Percentiles rank a stretch among this genome's conserved stretches.
phyloP scores from a whole-genome alignment of 1,284 basidiomycete genomes.

The Lentinus polychrous region DNA sequence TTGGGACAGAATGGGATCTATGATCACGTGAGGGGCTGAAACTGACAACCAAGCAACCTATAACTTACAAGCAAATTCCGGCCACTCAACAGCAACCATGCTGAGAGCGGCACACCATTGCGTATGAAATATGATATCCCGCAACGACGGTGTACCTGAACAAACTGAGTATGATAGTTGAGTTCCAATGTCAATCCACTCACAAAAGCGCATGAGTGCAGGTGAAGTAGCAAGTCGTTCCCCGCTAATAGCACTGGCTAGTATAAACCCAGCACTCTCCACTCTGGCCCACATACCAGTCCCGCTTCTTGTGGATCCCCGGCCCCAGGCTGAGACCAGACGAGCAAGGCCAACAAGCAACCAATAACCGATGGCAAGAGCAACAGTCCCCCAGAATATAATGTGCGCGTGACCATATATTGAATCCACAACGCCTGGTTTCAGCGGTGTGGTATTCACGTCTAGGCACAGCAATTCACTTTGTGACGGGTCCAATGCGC shows the following conservation, averaged over 20 bases:
- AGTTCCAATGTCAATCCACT: too few species aligned
- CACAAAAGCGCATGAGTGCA: constrained; percentile 84
- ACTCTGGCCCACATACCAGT: constrained; percentile 58
- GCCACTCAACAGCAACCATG: constrained; percentile 95
- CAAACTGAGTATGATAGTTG: too few species aligned
- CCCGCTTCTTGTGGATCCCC: constrained; percentile 54
- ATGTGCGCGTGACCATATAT: constrained; percentile 71
- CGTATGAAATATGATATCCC: constrained; percentile 89
- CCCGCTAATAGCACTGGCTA: constrained; percentile 90
- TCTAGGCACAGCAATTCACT: constrained; percentile 80
- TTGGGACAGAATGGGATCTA: constrained; percentile 82
- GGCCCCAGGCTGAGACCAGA: constrained; percentile 76
- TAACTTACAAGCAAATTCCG: constrained; percentile 78
- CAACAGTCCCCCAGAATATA: constrained; percentile 81
- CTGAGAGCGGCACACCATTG: constrained; percentile 84
- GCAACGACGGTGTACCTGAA: constrained; percentile 83
- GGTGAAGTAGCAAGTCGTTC: constrained; percentile 82
- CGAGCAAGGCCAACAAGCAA: constrained; percentile 73
- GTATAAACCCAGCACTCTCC: constrained; percentile 79
- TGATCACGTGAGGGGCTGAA: constrained; percentile 6
- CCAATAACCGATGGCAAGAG: constrained; percentile 77
- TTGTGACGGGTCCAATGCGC: constrained; percentile 81
- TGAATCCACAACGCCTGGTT: constrained; percentile 37
- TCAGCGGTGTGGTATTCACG: constrained; percentile 73
- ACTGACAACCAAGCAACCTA: constrained; percentile 8